Percentiles rank a stretch among this genome's conserved stretches.
Evolutionary conservation across 352 stramenopile species (phyloP).

Genomic region (Phytophthora constricta): DNA sequence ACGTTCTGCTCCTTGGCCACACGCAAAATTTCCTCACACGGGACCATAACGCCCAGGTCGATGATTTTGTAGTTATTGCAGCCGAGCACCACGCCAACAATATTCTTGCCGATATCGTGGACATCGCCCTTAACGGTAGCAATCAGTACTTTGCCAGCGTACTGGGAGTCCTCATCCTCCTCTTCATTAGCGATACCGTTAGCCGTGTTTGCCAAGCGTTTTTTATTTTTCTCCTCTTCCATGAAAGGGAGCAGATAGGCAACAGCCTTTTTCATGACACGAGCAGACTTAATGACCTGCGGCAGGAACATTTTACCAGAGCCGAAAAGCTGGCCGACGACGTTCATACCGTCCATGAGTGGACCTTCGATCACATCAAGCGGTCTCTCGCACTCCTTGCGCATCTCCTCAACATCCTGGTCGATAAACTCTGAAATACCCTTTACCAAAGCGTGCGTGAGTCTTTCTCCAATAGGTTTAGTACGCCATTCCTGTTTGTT

Average conservation of each 20-base stretch:
- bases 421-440: constrained; percentile 97
- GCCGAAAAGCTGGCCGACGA: constrained; percentile 97
- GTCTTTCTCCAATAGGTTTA: constrained; percentile 90
- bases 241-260: constrained; percentile 98
- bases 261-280: constrained; percentile 99
- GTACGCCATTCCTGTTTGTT: constrained; percentile 91
- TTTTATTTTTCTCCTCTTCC: constrained; percentile 96
- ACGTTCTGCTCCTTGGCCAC: constrained; percentile 85
- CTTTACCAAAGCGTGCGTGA: constrained; percentile 97
- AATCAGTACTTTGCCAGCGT: constrained; percentile 95
- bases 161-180: constrained; percentile 83
- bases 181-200: constrained; percentile 88
- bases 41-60: constrained; percentile 98
- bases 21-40: constrained; percentile 86
- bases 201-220: constrained; percentile 69
- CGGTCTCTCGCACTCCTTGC: constrained; percentile 68
- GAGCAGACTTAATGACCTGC: constrained; percentile 98
- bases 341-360: constrained; percentile 99
- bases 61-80: constrained; percentile 99
- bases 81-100: constrained; percentile 97
- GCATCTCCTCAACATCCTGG: constrained; percentile 95
- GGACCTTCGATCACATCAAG: constrained; percentile 98
- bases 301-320: constrained; percentile 98
- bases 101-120: constrained; percentile 99
- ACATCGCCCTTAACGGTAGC: constrained; percentile 99